A percentile compares a stretch with the other conserved stretches of the same genome.
Evolutionary conservation across 1,139 yeast species (phyloP).

Genomic region (Nakaseomyces kungkrabaensis): DNA sequence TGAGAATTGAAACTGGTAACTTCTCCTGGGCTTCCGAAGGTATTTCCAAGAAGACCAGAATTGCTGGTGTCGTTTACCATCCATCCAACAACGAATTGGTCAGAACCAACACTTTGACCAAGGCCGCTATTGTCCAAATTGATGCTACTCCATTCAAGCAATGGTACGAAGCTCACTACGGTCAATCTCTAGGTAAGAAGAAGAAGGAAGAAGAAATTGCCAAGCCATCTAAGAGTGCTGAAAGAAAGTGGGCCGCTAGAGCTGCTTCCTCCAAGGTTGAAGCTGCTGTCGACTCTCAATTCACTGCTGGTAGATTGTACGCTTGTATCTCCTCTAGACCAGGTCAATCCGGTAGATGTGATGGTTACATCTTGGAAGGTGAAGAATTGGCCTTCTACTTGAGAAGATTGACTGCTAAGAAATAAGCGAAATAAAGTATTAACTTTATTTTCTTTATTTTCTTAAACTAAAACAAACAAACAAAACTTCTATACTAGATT

Average conservation of each 20-base stretch:
- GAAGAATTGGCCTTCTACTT: slow-evolving; percentile 99
- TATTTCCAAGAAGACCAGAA: slow-evolving; percentile 97
- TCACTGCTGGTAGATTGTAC: slow-evolving; percentile 97
- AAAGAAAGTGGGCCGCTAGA: slow-evolving; percentile 90
- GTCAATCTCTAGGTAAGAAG: slow-evolving; percentile 80
- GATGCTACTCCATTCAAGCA: slow-evolving; percentile 99
- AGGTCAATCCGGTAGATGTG: slow-evolving; percentile 99
- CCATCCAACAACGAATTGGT: slow-evolving; percentile 99
- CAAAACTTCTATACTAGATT: neutral
- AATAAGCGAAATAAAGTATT: slow-evolving; percentile 37
- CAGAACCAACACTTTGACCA: slow-evolving; percentile 99
- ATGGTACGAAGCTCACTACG: slow-evolving; percentile 99
- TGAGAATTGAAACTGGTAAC: slow-evolving; percentile 99
- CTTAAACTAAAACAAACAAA: neutral
- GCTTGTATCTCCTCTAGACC: slow-evolving; percentile 99
- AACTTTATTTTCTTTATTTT: neutral
- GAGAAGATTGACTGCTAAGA: slow-evolving; percentile 98
- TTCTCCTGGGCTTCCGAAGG: slow-evolving; percentile 99
- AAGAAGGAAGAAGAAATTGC: slow-evolving; percentile 41
- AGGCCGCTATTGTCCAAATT: slow-evolving; percentile 97
- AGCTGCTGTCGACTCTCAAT: slow-evolving; percentile 87
- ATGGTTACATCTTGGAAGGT: slow-evolving; percentile 99
- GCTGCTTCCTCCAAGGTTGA: slow-evolving; percentile 77
- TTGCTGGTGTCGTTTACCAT: slow-evolving; percentile 95
- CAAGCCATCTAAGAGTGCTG: slow-evolving; percentile 70